phyloP scores from a whole-genome alignment of 1,139 yeast genomes.

The Hansenula lynferdii region DNA sequence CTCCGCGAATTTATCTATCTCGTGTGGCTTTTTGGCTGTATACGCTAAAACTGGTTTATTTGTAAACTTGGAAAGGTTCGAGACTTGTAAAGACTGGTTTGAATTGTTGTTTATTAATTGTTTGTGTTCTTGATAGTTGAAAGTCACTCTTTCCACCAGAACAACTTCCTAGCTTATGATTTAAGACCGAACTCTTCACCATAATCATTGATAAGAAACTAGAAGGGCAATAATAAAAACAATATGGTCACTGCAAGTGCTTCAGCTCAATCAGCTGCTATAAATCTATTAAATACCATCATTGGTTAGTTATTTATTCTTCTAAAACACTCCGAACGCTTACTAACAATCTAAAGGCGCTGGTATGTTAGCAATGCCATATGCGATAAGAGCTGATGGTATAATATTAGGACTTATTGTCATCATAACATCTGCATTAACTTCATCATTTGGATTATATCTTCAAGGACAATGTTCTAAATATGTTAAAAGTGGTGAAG shows the following conservation, averaged over 20 bases:
- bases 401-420: slow-evolving; percentile 61
- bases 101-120: too few species aligned
- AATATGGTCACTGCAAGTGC: slow-evolving; percentile 14
- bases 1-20: too few species aligned
- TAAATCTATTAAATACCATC: slow-evolving; percentile 65
- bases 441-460: slow-evolving; percentile 71
- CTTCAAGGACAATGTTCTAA: slow-evolving; percentile 62
- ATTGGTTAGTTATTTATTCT: slow-evolving; percentile 30
- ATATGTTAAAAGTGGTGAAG: slow-evolving; percentile 58
- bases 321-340: background rate
- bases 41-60: too few species aligned
- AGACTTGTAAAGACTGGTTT: too few species aligned
- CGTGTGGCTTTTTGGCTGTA: too few species aligned
- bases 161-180: too few species aligned
- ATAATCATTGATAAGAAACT: background rate
- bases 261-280: slow-evolving; percentile 29
- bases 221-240: background rate
- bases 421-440: slow-evolving; percentile 62
- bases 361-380: slow-evolving; percentile 92
- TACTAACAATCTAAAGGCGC: slow-evolving; percentile 45
- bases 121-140: too few species aligned
- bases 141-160: too few species aligned
- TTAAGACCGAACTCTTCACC: too few species aligned
- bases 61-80: too few species aligned
- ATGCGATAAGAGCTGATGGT: slow-evolving; percentile 86